A percentile compares a stretch with the other conserved stretches of the same genome.
These are phyloP conservation scores for Chlamydomonas sphaeroides DNA, from an alignment of 139 green algal genomes.

Conservation along the genomic window DNA sequence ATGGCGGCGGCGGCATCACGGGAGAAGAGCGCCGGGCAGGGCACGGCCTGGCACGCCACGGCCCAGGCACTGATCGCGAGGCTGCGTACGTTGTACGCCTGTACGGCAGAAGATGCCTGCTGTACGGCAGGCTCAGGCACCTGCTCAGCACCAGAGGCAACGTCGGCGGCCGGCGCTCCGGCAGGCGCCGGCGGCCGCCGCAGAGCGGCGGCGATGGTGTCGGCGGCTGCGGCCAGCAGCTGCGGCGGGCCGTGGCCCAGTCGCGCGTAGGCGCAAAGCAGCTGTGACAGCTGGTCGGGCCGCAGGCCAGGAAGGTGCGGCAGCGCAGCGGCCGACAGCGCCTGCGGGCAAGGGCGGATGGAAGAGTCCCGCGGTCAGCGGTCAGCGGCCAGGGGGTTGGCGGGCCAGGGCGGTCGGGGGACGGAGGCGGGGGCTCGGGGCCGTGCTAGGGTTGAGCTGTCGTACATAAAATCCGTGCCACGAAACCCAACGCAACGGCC, in stretches of 20 bases:
- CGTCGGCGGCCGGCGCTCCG: not conserved
- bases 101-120: no score
- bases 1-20: not conserved
- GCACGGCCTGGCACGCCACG: not conserved
- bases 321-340: not conserved
- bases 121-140: no score
- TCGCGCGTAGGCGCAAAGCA: not conserved
- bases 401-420: no score
- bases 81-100: slow-evolving; percentile 3
- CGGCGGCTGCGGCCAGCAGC: not conserved
- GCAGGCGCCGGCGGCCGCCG: not conserved
- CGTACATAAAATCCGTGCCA: no score
- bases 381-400: no score
- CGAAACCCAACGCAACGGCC: no score
- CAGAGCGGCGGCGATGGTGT: not conserved
- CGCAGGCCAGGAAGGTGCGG: slow-evolving; percentile 7
- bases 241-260: not conserved
- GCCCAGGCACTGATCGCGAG: slow-evolving; percentile 11
- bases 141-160: no score
- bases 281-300: slow-evolving; percentile 13
- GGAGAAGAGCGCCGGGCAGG: not conserved
- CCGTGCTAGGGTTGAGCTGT: no score
- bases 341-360: not conserved
- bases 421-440: no score
- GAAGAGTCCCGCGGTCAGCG: no score